These are phyloP conservation scores for Schoenoplectus tabernaemontani DNA, from an alignment of 202 grass and related monocot species.

Conservation along the genomic window DNA sequence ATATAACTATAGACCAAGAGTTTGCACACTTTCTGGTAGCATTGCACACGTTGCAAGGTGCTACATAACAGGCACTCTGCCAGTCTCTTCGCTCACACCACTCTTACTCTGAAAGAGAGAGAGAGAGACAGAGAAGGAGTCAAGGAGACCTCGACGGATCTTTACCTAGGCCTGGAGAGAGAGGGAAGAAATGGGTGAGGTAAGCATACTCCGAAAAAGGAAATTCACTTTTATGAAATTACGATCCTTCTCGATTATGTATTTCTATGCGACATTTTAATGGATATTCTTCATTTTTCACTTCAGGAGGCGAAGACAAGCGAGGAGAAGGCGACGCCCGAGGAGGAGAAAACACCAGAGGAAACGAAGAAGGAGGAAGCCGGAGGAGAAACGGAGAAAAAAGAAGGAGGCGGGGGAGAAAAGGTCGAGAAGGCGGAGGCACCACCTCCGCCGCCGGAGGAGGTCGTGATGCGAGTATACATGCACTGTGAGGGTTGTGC, in stretches of 20 bases:
- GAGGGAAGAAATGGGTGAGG: conserved; percentile 12
- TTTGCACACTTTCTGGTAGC: not conserved
- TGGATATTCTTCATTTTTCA: conserved; percentile 5
- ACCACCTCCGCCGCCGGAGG: conserved; percentile 50
- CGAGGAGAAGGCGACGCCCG: conserved; percentile 36
- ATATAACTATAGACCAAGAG: not conserved
- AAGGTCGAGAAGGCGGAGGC: conserved; percentile 12
- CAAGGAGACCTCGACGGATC: not conserved
- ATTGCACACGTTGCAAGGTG: conserved; percentile 13
- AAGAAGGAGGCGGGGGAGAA: conserved; percentile 30
- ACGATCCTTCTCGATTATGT: not conserved
- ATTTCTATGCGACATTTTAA: no score
- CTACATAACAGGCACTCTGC: conserved; percentile 20
- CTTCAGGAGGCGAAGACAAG: conserved; percentile 19
- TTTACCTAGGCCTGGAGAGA: not conserved
- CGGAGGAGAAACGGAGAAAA: conserved; percentile 15
- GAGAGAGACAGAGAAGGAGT: not conserved
- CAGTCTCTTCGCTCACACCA: conserved; percentile 6
- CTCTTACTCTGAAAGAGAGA: not conserved
- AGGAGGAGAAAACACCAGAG: conserved; percentile 32
- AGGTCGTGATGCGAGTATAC: conserved; percentile 80
- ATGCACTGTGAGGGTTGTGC: conserved; percentile 89
- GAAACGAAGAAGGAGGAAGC: conserved; percentile 5
- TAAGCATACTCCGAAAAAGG: no score
- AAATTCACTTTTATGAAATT: no score